Evolutionary conservation across 805 yeast species (phyloP).

Genomic region (Huiozyma sinensis): DNA sequence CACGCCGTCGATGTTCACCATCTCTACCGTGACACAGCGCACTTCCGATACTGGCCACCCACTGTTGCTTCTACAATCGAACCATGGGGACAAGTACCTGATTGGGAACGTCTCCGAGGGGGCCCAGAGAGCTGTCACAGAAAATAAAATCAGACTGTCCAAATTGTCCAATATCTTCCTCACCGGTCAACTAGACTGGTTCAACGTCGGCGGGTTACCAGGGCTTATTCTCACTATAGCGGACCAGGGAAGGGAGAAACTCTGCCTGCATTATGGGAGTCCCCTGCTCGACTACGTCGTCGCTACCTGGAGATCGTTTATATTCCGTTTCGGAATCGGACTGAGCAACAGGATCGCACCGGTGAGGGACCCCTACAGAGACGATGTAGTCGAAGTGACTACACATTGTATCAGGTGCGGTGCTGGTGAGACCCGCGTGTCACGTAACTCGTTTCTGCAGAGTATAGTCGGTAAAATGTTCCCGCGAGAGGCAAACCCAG

Average conservation of each 20-base stretch:
- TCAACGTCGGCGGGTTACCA: slow-evolving; percentile 81
- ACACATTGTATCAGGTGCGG: slow-evolving; percentile 19
- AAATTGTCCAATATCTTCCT: slow-evolving; percentile 57
- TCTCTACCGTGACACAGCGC: slow-evolving; percentile 48
- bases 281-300: slow-evolving; percentile 44
- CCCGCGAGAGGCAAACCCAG: slow-evolving; percentile 40
- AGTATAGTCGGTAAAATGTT: slow-evolving; percentile 43
- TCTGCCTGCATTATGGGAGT: slow-evolving; percentile 47
- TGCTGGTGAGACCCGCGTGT: too few species aligned
- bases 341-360: slow-evolving; percentile 22
- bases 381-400: slow-evolving; percentile 30
- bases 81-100: slow-evolving; percentile 37
- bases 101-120: slow-evolving; percentile 85
- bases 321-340: slow-evolving; percentile 63
- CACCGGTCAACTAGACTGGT: slow-evolving; percentile 73
- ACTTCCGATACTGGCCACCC: slow-evolving; percentile 53
- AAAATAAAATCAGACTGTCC: slow-evolving; percentile 45
- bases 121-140: slow-evolving; percentile 62
- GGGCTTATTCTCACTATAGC: slow-evolving; percentile 75
- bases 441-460: slow-evolving; percentile 4
- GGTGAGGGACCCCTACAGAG: slow-evolving; percentile 17
- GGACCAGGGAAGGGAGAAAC: slow-evolving; percentile 56
- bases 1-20: slow-evolving; percentile 33
- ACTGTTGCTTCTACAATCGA: slow-evolving; percentile 36
- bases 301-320: slow-evolving; percentile 79